phyloP scores from a whole-genome alignment of 2,329 filamentous ascomycete species.

The Tolypocladium tundrense region DNA sequence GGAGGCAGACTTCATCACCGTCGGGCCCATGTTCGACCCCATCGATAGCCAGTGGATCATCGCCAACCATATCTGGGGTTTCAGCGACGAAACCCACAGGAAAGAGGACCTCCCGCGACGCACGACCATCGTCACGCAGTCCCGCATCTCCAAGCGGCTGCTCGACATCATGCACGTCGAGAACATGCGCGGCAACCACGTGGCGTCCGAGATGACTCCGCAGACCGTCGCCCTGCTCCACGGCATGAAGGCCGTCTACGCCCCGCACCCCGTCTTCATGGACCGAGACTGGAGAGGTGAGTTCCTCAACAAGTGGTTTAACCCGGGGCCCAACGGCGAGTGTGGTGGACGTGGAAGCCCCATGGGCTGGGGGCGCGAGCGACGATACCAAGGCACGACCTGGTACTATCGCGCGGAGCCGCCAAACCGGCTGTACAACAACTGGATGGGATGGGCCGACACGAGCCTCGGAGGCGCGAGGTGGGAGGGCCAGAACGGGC shows the following conservation, averaged over 20 bases:
- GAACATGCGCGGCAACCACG: conserved; percentile 61
- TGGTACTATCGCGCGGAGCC: conserved; percentile 52
- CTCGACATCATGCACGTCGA: conserved; percentile 71
- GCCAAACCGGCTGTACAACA: conserved; percentile 49
- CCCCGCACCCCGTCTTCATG: conserved; percentile 70
- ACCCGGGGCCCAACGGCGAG: conserved; percentile 44
- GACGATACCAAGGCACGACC: conserved; percentile 45
- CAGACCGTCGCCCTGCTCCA: conserved; percentile 65
- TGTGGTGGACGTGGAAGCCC: conserved; percentile 44
- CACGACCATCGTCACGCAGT: conserved; percentile 69
- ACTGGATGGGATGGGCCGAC: conserved; percentile 52
- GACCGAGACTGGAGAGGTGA: conserved; percentile 58
- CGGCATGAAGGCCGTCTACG: conserved; percentile 68
- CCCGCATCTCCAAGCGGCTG: conserved; percentile 60
- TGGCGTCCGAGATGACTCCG: conserved; percentile 73
- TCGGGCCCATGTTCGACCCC: conserved; percentile 73
- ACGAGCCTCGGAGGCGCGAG: conserved; percentile 40
- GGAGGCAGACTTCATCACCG: conserved; percentile 62
- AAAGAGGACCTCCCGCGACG: conserved; percentile 55
- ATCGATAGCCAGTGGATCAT: conserved; percentile 65
- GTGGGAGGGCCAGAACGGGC: conserved; percentile 47
- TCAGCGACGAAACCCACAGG: conserved; percentile 38
- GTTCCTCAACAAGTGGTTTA: conserved; percentile 48
- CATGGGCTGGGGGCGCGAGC: conserved; percentile 49
- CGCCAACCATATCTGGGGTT: conserved; percentile 57